phyloP scores from a whole-genome alignment of 495 filamentous ascomycete genomes.

The Cladorrhinum samala region DNA sequence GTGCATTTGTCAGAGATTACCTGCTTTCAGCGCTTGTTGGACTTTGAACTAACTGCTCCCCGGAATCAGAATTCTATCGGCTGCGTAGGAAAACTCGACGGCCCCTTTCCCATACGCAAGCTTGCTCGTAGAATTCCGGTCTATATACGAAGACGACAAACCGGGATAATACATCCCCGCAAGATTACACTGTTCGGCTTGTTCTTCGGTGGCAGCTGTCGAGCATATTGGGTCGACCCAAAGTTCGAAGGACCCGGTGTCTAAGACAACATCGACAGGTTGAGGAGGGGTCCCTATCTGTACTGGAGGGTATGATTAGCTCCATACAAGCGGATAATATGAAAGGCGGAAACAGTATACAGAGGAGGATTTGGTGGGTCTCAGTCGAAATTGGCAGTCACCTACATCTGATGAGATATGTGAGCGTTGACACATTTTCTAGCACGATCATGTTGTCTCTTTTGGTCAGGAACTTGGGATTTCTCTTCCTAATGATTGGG shows the following conservation, averaged over 20 bases:
- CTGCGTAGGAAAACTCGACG: slow-evolving; percentile 10
- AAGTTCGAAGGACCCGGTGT: slow-evolving; percentile 38
- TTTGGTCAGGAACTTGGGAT: background rate
- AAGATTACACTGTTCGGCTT: slow-evolving; percentile 15
- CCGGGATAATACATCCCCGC: slow-evolving; percentile 22
- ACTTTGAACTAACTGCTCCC: slow-evolving; percentile 11
- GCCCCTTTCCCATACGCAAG: slow-evolving; percentile 14
- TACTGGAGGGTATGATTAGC: slow-evolving; percentile 1
- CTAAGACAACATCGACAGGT: slow-evolving; percentile 30
- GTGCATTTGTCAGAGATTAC: background rate
- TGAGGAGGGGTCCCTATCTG: slow-evolving; percentile 24
- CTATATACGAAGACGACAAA: slow-evolving; percentile 1
- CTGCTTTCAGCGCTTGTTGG: too few relatives aligned
- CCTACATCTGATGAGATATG: background rate
- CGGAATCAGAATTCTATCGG: slow-evolving; percentile 10
- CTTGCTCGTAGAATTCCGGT: background rate
- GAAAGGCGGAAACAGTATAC: background rate
- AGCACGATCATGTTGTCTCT: background rate
- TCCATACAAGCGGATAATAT: background rate
- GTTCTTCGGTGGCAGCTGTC: slow-evolving; percentile 10
- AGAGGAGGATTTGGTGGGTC: background rate
- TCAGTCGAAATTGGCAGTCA: too few relatives aligned
- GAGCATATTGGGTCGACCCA: slow-evolving; percentile 34
- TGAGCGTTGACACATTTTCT: background rate
- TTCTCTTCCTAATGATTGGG: background rate